Evolutionary conservation across 805 yeast genomes (phyloP), one percentile per base, ranked within the genome.

Genomic region (Ogataea salicorniae): DNA sequence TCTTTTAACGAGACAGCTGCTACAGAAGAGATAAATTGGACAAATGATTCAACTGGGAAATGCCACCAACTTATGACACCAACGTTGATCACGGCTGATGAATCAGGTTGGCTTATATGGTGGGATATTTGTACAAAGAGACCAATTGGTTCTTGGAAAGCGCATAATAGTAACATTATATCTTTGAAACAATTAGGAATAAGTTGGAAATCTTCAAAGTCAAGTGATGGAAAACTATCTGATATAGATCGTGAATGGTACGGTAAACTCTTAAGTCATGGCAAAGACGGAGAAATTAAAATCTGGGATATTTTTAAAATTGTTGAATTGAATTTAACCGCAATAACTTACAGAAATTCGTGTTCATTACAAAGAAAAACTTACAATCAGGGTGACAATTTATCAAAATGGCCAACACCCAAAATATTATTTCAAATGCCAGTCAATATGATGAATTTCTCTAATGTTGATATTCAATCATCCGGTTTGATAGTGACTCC

Each of bases 371-470:
- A 55, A 39, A 54, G 59, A 6, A 41, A 45, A 18, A 17, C 52
- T 2, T 53, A 39, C 35, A 34, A 43, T 8, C 50, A 44, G 6
- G 67, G 38, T 62, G 69, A 13, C 37, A 55, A 20, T 48, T 34
- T 33, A 9, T 31, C 6, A 49, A 58, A 36, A 44, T 43, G 60
- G 63, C 36, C 49, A 4, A 39, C 16, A 5, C 55, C 56, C 6
- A 57, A 64, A 54, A 52, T 64, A 33, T 61, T 69, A 1, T 72
- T 75, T 50, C 73, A 76, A 16, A 70, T 84, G 53, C 90, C 90
- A 6, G 84, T 85, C 39, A 88, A 88, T 61, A 72, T 87, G 4
- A 67, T 88, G 52, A 87, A 86, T 56, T 88, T 83, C 62, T 77
- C 89, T 54, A 80, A 81, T 46, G 80, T 83, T n/a, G 81, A 74